Evolutionary conservation across 805 yeast species (phyloP), one percentile per base, ranked within the genome.

Genomic region (Geotrichum ghanense): DNA sequence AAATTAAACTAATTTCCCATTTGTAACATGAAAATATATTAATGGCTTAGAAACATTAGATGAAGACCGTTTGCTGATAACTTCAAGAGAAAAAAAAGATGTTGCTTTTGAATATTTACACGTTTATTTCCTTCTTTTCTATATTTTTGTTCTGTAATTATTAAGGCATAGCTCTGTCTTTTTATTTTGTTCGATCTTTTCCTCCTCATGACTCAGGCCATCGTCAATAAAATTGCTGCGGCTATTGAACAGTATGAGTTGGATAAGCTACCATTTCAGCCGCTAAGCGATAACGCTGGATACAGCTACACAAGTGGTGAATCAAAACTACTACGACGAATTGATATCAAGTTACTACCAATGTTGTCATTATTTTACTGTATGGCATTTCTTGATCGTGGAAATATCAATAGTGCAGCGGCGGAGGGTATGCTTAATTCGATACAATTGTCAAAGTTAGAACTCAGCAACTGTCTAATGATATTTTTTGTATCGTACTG

Each of bases 381-480:
- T 22, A 65, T 69, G 51, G 69, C 71, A 45, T 70, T 73, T 23
- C 58, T 72, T 48, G 74, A 71, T 50, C 68, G 70, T 44, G 71
- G 70, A 17, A 72, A 72, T 50, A 68, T 72, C 43, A 65, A 71
- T 7, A 72, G 72, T 52, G 76, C 77, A 4, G 67, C 69, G 47
- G 66, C 73, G 4, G 68, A 68, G 45, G 73, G 73, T 6, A 55
- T 73, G 47, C 70, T 64, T 25, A 56, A 50, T 3, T 73, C 70
- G 46, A 55, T 73, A n/a, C 61, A 62, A 10, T 61, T 73, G 22
- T 50, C 53, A 2, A 72, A 73, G 20, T 60, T 64, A 17, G 63
- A 70, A 41, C 71, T 71, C 68, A 70, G 69, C 49, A 57, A 65
- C 40, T 70, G 70, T 62, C 60, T 72, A 22, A 63, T 73, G 2